phyloP scores from a whole-genome alignment of 225 moss, liverwort and hornwort genomes.

The Bryum argenteum region DNA sequence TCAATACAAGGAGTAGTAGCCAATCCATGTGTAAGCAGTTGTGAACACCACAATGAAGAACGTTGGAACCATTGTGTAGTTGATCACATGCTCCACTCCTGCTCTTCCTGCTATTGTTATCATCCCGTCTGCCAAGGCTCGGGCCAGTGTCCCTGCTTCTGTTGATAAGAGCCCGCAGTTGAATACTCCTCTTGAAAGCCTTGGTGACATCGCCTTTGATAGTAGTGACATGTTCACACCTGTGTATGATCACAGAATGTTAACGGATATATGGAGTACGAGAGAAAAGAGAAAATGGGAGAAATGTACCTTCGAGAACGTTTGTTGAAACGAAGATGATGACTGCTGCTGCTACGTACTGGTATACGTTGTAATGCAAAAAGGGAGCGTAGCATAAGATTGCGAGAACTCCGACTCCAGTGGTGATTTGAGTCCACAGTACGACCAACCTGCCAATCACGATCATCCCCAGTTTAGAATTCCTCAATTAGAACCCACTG shows the following conservation, averaged over 20 bases:
- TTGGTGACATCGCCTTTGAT: conserved; percentile 64
- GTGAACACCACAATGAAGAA: conserved; percentile 49
- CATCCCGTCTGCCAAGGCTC: conserved; percentile 64
- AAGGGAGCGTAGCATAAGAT: conserved; percentile 47
- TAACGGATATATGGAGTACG: no score
- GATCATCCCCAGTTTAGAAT: conserved; percentile 15
- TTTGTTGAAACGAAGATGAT: conserved; percentile 71
- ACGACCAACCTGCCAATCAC: conserved; percentile 57
- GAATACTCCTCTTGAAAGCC: conserved; percentile 63
- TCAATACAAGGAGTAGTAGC: conserved; percentile 69
- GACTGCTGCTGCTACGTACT: conserved; percentile 57
- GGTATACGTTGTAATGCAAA: conserved; percentile 50
- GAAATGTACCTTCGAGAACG: conserved; percentile 57
- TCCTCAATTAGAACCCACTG: background rate
- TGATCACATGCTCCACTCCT: conserved; percentile 46
- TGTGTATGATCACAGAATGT: conserved; percentile 15
- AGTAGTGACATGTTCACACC: conserved; percentile 70
- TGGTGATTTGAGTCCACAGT: conserved; percentile 57
- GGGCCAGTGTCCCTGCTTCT: conserved; percentile 66
- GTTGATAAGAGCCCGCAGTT: conserved; percentile 70
- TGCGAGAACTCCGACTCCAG: conserved; percentile 55
- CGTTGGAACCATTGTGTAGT: conserved; percentile 57
- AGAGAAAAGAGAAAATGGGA: no score
- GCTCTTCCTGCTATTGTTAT: conserved; percentile 54
- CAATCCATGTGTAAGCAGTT: conserved; percentile 59